phyloP scores from a whole-genome alignment of 2,329 filamentous ascomycete genomes.

The Diaporthe nobilis region DNA sequence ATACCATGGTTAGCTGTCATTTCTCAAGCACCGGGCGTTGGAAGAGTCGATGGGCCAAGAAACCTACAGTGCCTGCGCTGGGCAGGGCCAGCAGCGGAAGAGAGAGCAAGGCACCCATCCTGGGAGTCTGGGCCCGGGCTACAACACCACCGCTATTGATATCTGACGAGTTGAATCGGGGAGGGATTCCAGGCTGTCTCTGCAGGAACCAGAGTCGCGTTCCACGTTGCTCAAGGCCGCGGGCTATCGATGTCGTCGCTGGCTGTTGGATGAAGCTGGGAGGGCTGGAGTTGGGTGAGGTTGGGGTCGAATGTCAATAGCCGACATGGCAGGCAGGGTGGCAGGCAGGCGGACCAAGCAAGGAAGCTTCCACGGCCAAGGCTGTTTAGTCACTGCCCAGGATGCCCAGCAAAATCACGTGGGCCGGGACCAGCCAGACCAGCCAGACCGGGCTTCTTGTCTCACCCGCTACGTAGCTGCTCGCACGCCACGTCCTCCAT shows the following conservation, averaged over 20 bases:
- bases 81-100: slow-evolving; percentile 91
- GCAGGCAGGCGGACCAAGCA: slow-evolving; percentile 12
- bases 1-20: slow-evolving; percentile 1
- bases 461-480: neutral
- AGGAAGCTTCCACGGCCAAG: slow-evolving; percentile 19
- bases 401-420: slow-evolving; percentile 32
- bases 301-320: slow-evolving; percentile 1
- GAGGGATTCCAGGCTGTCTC: neutral
- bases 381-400: slow-evolving; percentile 17
- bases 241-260: neutral
- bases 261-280: neutral
- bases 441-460: neutral
- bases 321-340: neutral
- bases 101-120: slow-evolving; percentile 93
- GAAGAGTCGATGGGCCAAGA: neutral
- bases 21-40: neutral
- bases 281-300: slow-evolving; percentile 7
- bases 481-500: slow-evolving; percentile 6
- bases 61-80: slow-evolving; percentile 83
- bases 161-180: neutral
- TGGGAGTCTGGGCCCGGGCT: slow-evolving; percentile 40
- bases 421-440: slow-evolving; percentile 2
- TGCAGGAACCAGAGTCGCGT: neutral
- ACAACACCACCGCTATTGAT: slow-evolving; percentile 17
- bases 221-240: neutral